Percentiles rank a stretch among this genome's conserved stretches.
Evolutionary conservation across 495 filamentous ascomycete genomes (phyloP).

Genomic region (Aspergillus funiculosus): DNA sequence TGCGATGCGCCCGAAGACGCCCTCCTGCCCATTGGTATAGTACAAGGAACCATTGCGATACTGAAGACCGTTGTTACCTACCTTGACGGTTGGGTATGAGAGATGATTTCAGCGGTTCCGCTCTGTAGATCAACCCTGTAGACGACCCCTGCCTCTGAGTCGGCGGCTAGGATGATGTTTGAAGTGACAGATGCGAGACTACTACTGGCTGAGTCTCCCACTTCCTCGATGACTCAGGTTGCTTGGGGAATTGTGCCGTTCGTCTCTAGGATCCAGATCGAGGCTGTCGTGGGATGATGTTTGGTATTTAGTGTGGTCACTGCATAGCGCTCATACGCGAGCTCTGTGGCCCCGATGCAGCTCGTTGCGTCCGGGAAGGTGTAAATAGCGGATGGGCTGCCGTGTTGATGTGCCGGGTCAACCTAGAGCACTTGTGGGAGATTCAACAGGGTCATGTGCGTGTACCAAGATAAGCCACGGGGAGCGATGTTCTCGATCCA

Average conservation of each 20-base stretch:
- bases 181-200: background rate
- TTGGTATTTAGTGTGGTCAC: background rate
- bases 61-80: background rate
- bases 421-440: background rate
- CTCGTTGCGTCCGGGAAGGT: background rate
- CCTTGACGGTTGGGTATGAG: background rate
- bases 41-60: conserved; percentile 1
- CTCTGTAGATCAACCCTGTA: background rate
- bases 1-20: background rate
- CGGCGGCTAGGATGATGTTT: background rate
- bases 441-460: background rate
- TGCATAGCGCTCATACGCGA: background rate
- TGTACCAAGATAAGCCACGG: background rate
- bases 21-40: background rate
- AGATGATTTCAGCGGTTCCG: background rate
- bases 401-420: conserved; percentile 5
- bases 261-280: background rate
- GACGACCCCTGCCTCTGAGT: background rate
- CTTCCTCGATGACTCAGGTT: background rate
- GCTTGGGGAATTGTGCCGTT: background rate
- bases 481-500: conserved; percentile 1
- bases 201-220: background rate
- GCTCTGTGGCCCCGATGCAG: background rate
- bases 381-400: background rate
- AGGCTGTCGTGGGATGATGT: background rate